Percentiles rank a stretch among this genome's conserved stretches.
phyloP scores from a whole-genome alignment of 2,329 filamentous ascomycete species.

The Aspergillus sp. region DNA sequence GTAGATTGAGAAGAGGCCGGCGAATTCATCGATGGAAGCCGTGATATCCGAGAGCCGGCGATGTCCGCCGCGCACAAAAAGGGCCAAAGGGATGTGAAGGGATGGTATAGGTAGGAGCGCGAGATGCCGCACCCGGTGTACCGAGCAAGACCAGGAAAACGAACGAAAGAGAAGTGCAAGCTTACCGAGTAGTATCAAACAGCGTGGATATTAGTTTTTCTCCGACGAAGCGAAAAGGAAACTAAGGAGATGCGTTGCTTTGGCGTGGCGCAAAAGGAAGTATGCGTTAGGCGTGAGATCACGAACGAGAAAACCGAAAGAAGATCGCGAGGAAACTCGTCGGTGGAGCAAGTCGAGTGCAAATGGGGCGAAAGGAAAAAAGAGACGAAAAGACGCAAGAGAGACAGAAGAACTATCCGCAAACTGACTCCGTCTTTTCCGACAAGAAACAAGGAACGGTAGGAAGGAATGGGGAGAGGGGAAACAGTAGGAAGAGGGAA shows the following conservation, averaged over 20 bases:
- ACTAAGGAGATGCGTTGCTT: constrained; percentile 16
- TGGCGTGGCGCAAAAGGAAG: constrained; percentile 19
- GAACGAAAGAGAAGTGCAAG: constrained; percentile 1
- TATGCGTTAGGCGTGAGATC: constrained; percentile 21
- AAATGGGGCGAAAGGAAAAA: constrained; percentile 20
- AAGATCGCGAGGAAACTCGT: constrained; percentile 20
- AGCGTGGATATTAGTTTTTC: constrained; percentile 14
- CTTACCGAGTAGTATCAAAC: constrained; percentile 24
- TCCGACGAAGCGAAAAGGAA: constrained; percentile 16
- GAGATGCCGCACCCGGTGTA: background rate
- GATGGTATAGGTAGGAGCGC: background rate
- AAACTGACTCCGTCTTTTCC: constrained; percentile 31
- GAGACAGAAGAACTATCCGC: constrained; percentile 22
- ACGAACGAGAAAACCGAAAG: constrained; percentile 10
- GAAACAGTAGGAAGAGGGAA: constrained; percentile 14
- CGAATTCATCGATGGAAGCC: background rate
- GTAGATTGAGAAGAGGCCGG: background rate
- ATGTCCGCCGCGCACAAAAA: constrained; percentile 4
- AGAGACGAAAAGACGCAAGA: constrained; percentile 20
- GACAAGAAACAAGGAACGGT: constrained; percentile 24
- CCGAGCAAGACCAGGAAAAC: background rate
- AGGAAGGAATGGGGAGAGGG: constrained; percentile 16
- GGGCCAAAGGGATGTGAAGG: background rate
- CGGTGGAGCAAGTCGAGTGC: constrained; percentile 21
- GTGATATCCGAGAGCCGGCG: background rate